phyloP scores from a whole-genome alignment of 2,329 filamentous ascomycete genomes.

The Sodiomyces alkalinus region DNA sequence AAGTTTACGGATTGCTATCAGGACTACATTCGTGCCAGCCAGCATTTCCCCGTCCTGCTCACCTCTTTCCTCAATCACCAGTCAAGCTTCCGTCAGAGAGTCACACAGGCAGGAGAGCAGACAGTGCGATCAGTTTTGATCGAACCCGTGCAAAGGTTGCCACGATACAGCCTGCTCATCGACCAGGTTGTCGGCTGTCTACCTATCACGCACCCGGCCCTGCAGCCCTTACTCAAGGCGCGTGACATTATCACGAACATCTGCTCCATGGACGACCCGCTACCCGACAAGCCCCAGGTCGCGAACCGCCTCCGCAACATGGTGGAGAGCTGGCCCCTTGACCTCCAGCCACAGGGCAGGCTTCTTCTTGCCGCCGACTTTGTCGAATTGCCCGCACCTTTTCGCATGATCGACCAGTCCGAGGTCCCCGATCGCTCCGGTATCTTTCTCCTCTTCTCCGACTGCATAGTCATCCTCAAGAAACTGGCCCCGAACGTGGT shows the following conservation, averaged over 20 bases:
- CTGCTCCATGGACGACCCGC: conserved; percentile 72
- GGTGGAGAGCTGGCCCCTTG: conserved; percentile 60
- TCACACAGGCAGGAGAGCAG: conserved; percentile 80
- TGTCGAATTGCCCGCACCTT: conserved; percentile 61
- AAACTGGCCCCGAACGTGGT: conserved; percentile 48
- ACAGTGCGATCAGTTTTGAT: conserved; percentile 81
- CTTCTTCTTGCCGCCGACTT: conserved; percentile 72
- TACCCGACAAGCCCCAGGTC: conserved; percentile 55
- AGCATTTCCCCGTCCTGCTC: conserved; percentile 69
- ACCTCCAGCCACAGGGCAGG: conserved; percentile 59
- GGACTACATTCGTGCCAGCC: conserved; percentile 83
- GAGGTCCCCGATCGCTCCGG: conserved; percentile 38
- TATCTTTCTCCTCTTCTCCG: conserved; percentile 72
- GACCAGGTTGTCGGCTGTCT: conserved; percentile 85
- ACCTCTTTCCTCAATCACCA: conserved; percentile 65
- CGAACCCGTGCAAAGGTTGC: conserved; percentile 87
- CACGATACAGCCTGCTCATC: conserved; percentile 89
- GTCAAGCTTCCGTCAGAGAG: conserved; percentile 67
- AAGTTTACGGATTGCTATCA: conserved; percentile 83
- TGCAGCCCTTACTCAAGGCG: conserved; percentile 71
- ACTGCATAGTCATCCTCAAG: conserved; percentile 62
- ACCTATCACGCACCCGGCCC: conserved; percentile 71
- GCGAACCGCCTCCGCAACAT: conserved; percentile 61
- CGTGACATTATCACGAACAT: conserved; percentile 92
- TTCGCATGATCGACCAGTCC: conserved; percentile 25